phyloP scores from a whole-genome alignment of 148 eudicot genomes.

The Camellia lanceoleosa region DNA sequence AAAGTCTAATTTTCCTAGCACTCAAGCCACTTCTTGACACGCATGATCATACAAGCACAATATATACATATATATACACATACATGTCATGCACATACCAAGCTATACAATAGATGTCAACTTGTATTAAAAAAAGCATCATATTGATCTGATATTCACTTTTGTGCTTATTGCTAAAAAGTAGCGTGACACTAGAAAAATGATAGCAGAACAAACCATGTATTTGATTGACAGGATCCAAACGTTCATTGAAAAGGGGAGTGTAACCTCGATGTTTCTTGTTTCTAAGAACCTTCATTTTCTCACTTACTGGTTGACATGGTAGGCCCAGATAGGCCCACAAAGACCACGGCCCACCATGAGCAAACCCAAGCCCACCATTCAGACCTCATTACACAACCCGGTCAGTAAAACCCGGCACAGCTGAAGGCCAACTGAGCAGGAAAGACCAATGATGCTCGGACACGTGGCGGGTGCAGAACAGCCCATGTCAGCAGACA shows the following conservation, averaged over 20 bases:
- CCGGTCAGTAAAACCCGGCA: too few relatives aligned
- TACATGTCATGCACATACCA: not conserved
- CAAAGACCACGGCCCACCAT: too few relatives aligned
- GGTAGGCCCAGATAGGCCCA: too few relatives aligned
- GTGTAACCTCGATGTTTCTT: conserved; percentile 75
- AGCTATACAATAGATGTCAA: not conserved
- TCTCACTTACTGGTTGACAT: conserved; percentile 66
- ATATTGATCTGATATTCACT: not conserved
- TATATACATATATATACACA: not conserved
- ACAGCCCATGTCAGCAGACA: too few relatives aligned
- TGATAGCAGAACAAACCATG: conserved; percentile 45
- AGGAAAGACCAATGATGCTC: too few relatives aligned
- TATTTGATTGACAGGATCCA: conserved; percentile 78
- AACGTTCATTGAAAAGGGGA: conserved; percentile 77
- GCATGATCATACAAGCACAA: not conserved
- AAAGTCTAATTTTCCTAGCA: too few relatives aligned
- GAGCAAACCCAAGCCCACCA: too few relatives aligned
- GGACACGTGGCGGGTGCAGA: too few relatives aligned
- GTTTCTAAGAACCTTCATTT: conserved; percentile 81
- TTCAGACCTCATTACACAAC: too few relatives aligned
- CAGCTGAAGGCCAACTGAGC: too few relatives aligned
- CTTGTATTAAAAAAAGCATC: not conserved
- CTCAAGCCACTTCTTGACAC: too few relatives aligned
- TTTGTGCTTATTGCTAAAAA: not conserved
- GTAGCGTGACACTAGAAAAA: not conserved